Conservation (phyloP, 345 rosid species). For the Rhizophora apiculata region DNA sequence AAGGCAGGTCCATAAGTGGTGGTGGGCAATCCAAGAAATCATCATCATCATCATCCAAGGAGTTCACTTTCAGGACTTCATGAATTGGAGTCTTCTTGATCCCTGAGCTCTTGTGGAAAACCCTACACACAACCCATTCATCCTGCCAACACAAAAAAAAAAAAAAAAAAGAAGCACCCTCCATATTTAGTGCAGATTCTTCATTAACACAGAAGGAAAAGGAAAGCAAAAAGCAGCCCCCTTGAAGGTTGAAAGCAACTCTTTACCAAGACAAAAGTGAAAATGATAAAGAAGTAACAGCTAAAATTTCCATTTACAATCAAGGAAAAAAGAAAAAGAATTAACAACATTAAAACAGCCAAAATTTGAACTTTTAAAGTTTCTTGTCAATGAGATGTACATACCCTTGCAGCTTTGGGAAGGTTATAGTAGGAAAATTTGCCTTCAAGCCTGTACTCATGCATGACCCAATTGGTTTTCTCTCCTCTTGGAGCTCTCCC, state of each 20-base stretch:
- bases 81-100: slow-evolving; percentile 41
- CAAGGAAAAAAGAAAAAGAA: not conserved
- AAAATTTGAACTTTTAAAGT: not conserved
- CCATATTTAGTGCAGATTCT: slow-evolving; percentile 19
- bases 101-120: slow-evolving; percentile 75
- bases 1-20: slow-evolving; percentile 46
- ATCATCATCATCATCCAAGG: slow-evolving; percentile 50
- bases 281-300: slow-evolving; percentile 16
- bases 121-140: slow-evolving; percentile 97
- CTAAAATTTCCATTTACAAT: slow-evolving; percentile 1
- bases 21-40: slow-evolving; percentile 46
- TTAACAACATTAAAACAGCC: not conserved
- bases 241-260: slow-evolving; percentile 30
- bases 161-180: not conserved
- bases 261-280: slow-evolving; percentile 33
- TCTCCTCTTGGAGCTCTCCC: slow-evolving; percentile 99
- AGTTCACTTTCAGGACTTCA: slow-evolving; percentile 32
- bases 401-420: slow-evolving; percentile 67
- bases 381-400: not conserved
- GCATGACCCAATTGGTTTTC: slow-evolving; percentile 96
- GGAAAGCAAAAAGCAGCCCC: not conserved
- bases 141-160: slow-evolving; percentile 42
- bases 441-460: slow-evolving; percentile 90
- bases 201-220: slow-evolving; percentile 31
- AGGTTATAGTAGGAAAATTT: slow-evolving; percentile 66